A percentile compares a stretch with the other conserved stretches of the same genome.
phyloP scores from a whole-genome alignment of 2,329 filamentous ascomycete genomes.

The Penicillium sp. region DNA sequence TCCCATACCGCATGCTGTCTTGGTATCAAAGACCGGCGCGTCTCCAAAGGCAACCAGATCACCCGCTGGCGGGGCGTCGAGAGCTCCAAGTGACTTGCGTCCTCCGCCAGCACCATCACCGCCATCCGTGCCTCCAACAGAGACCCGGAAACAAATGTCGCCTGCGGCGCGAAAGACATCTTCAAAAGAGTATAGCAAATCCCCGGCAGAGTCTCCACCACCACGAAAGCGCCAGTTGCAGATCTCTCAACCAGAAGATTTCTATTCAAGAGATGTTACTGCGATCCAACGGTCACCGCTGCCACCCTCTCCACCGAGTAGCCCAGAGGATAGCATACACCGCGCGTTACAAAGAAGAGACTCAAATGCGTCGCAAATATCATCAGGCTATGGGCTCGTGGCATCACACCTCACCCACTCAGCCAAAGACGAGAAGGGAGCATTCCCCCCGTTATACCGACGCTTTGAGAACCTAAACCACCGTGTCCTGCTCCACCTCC shows the following conservation, averaged over 20 bases:
- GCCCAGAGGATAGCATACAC: conserved; percentile 31
- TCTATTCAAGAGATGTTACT: conserved; percentile 27
- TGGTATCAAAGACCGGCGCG: conserved; percentile 8
- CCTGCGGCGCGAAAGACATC: conserved; percentile 19
- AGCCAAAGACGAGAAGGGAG: conserved; percentile 25
- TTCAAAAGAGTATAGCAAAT: conserved; percentile 17
- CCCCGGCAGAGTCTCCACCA: conserved; percentile 21
- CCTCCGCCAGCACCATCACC: conserved; percentile 24
- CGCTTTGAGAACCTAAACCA: conserved; percentile 82
- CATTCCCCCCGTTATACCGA: conserved; percentile 68
- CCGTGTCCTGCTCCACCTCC: conserved; percentile 75
- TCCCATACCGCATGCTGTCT: conserved; percentile 12
- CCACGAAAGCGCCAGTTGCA: conserved; percentile 30
- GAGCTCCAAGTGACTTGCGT: conserved; percentile 21
- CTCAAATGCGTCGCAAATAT: conserved; percentile 20
- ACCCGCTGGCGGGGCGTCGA: conserved; percentile 3
- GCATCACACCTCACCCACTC: conserved; percentile 35
- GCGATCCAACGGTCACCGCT: conserved; percentile 24
- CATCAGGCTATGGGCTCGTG: conserved; percentile 39
- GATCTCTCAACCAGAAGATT: conserved; percentile 34
- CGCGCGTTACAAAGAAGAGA: conserved; percentile 23
- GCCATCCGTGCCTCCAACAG: conserved; percentile 26
- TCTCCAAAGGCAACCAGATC: conserved; percentile 12
- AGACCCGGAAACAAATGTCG: conserved; percentile 22
- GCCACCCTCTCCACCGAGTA: conserved; percentile 36